Evolutionary conservation across 345 rosid species (phyloP), one percentile per base, ranked within the genome.

Genomic region (Adansonia digitata): DNA sequence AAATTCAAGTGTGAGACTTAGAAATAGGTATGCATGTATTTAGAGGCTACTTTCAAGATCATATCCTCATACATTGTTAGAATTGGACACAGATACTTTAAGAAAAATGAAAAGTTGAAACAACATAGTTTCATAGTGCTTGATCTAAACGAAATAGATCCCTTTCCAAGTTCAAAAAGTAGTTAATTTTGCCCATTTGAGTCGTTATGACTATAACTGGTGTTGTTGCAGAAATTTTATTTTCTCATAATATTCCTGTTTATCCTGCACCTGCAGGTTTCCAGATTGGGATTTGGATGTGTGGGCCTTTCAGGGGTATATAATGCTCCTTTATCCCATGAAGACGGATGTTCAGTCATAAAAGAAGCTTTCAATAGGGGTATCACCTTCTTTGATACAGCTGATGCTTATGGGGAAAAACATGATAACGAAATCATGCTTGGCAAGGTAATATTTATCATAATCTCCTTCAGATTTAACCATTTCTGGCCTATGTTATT

Each of bases 361-460:
- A 80, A 75, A 65, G 77, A 78, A 46, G 86, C 81, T 18, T 88
- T 78, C 46, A 4, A 18, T 43, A 74, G 48, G 35, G 87, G 86
- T 35, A 64, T 88, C 75, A 84, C 87, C 73, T 80, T 84, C 77
- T 84, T 85, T 5, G 85, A 84, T 62, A 81, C 86, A 14, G n/a
- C 91, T 0, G 85, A 86, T 66, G 0, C 60, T 14, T 86, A 86
- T 70, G 83, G 89, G 3, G 46, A 69, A 2, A 57, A 83, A 53
- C 78, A 82, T 64, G 71, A 86, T 52, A 84, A 86, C 43, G 89
- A 84, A 74, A 81, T 81, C 18, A 78, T 86, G 86, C 29, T 88
- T 10, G 89, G 84, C 26, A 86, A 88, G 86, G 84, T 82, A 61
- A 10, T 27, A 8, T 34, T 22, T 31, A n/a, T 45, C 29, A 12